Conservation (phyloP, 1,284 basidiomycete genomes). For the Pascua sp. region DNA sequence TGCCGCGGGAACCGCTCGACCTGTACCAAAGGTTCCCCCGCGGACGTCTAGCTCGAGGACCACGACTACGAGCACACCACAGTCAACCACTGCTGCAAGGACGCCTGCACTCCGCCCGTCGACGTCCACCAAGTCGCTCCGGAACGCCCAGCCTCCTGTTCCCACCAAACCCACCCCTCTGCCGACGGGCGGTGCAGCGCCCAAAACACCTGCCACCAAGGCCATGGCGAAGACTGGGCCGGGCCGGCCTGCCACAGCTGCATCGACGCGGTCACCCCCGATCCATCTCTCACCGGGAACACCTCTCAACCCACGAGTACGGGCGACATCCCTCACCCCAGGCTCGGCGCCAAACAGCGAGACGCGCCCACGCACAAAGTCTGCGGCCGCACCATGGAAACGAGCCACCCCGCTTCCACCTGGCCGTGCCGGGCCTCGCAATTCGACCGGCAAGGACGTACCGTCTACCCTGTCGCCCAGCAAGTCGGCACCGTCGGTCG, state of each 20-base stretch:
- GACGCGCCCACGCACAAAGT: constrained; percentile 11
- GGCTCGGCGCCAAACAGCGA: constrained; percentile 1
- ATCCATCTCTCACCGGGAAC: background rate
- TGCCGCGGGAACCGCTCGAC: background rate
- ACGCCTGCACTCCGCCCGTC: constrained; percentile 1
- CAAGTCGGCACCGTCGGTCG: no score
- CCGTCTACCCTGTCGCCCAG: no score
- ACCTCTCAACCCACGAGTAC: constrained; percentile 1
- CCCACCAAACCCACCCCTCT: background rate
- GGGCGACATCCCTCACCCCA: constrained; percentile 10
- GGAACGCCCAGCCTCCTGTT: background rate
- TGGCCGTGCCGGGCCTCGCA: constrained; percentile 5
- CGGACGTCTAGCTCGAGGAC: background rate
- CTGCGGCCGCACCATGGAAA: constrained; percentile 16
- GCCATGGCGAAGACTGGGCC: no score
- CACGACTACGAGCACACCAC: constrained; percentile 9
- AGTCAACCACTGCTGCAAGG: constrained; percentile 6
- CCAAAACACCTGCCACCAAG: background rate
- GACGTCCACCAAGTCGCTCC: constrained; percentile 5
- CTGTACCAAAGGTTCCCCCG: background rate
- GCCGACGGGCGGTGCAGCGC: background rate
- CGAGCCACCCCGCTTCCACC: constrained; percentile 19
- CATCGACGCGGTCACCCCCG: no score
- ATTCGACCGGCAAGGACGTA: background rate
- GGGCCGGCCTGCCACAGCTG: no score